Evolutionary conservation across 345 rosid genomes (phyloP).

Genomic region (Pelargonium nanum): DNA sequence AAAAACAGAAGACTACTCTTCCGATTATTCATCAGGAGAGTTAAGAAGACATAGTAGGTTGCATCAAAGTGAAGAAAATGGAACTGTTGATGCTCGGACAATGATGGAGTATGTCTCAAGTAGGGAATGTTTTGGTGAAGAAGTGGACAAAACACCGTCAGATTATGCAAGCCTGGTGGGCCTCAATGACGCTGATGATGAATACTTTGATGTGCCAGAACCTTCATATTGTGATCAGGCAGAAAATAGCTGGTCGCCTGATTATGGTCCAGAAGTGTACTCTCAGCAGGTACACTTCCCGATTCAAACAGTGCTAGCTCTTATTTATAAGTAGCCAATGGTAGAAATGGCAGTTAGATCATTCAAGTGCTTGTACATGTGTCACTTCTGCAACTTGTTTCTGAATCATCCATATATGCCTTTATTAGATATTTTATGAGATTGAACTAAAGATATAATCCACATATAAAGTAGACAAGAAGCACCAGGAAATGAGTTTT

Average conservation of each 20-base stretch:
- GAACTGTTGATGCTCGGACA: conserved; percentile 18
- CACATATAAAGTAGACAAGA: not conserved
- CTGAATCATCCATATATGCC: not conserved
- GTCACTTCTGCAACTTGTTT: too few relatives aligned
- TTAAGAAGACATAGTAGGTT: conserved; percentile 19
- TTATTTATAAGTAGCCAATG: not conserved
- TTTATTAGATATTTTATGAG: not conserved
- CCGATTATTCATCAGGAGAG: conserved; percentile 32
- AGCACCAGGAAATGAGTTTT: not conserved
- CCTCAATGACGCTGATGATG: conserved; percentile 58
- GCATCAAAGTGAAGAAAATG: conserved; percentile 20
- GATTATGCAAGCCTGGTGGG: conserved; percentile 38
- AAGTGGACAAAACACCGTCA: conserved; percentile 28
- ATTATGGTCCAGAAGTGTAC: conserved; percentile 25
- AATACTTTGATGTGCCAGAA: conserved; percentile 88
- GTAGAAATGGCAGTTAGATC: not conserved
- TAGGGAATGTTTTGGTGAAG: conserved; percentile 11
- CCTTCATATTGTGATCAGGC: conserved; percentile 30
- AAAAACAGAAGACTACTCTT: conserved; percentile 37
- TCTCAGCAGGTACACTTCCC: conserved; percentile 17
- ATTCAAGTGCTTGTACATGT: not conserved
- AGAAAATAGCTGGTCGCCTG: conserved; percentile 42
- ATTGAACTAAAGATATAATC: not conserved
- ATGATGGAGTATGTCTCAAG: conserved; percentile 12
- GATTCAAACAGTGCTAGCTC: not conserved